A percentile compares a stretch with the other conserved stretches of the same genome.
Conservation (phyloP, 2,329 filamentous ascomycete species). For the Hypoxylon sp. region DNA sequence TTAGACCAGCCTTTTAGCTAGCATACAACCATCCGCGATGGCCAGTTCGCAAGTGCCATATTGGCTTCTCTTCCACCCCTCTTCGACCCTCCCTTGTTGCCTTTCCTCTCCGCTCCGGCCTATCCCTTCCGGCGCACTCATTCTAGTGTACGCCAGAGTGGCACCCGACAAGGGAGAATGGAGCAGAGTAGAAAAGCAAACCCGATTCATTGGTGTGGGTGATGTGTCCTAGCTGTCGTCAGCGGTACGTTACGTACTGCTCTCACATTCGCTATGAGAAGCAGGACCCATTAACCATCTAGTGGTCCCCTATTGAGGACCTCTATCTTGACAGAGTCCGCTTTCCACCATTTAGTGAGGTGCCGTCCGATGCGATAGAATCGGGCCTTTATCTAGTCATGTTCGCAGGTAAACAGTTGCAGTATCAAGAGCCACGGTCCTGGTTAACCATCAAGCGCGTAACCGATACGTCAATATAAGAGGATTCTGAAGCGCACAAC, state of each 20-base stretch:
- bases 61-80: constrained; percentile 29
- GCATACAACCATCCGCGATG: constrained; percentile 32
- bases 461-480: constrained; percentile 11
- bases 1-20: constrained; percentile 33
- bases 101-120: constrained; percentile 30
- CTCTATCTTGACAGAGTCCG: constrained; percentile 15
- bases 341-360: constrained; percentile 16
- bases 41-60: constrained; percentile 41
- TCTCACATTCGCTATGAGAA: constrained; percentile 29
- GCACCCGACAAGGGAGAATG: constrained; percentile 30
- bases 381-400: constrained; percentile 32
- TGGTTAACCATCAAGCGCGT: constrained; percentile 24
- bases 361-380: constrained; percentile 21
- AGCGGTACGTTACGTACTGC: constrained; percentile 33
- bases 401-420: constrained; percentile 26
- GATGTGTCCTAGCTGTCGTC: constrained; percentile 34
- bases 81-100: constrained; percentile 10
- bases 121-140: constrained; percentile 29
- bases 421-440: constrained; percentile 32
- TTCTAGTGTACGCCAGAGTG: constrained; percentile 31
- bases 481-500: constrained; percentile 16
- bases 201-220: constrained; percentile 33
- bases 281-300: constrained; percentile 14
- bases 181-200: constrained; percentile 29
- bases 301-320: constrained; percentile 12